Base-by-base conservation (phyloP, 768 basidiomycete species). In the Dioszegia crocea region DNA sequence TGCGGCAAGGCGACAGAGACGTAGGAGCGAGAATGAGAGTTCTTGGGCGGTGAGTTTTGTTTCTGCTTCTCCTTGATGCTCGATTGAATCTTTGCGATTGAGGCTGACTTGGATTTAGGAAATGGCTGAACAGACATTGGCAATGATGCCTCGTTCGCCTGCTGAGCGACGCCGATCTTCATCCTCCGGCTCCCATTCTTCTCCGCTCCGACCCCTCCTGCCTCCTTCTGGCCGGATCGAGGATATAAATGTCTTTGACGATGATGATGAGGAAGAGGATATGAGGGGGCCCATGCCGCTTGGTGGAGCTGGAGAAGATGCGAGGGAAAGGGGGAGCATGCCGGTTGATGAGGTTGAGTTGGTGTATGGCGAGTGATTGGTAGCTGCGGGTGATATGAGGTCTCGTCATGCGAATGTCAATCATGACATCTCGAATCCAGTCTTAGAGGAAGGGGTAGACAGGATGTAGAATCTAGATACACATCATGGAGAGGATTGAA, bases 81-180 rank as follows among this genome's bases (percentile, higher is more conserved):
- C 19, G 29, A n/a, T n/a, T 33, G 14, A 48, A 19, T 19, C 19
- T 53, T 39, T n/a, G 23, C 21, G 23, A 26, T 3, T 2, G 5
- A 60, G 21, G 50, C 47, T 54, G 51, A n/a, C 24, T 63, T 62
- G 8, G 40, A 5, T 17, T 19, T 63, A 92, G 92, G 92, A 94
- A 71, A 88, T 97, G 87, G 94, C 93, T 64, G 91, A 91, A 3
- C 89, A 90, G 78, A 93, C 91, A 2, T 88, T 97, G 85, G 88
- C 89, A 12, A 88, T 91, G 9, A 80, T 97, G 46, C 89, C 92
- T 0, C 92, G 92, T 75, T 93, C 91, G 0, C 92, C 92, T 17
- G 87, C 87, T 16, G 86, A 88, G 19, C 64, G 77, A 3, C 71
- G 92, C 24, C 83, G 91, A 24, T 88, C 89, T 31, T 71, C 70